These are phyloP conservation scores for Alternaria triticimaculans DNA, from an alignment of 2,329 filamentous ascomycete genomes.

Conservation along the genomic window DNA sequence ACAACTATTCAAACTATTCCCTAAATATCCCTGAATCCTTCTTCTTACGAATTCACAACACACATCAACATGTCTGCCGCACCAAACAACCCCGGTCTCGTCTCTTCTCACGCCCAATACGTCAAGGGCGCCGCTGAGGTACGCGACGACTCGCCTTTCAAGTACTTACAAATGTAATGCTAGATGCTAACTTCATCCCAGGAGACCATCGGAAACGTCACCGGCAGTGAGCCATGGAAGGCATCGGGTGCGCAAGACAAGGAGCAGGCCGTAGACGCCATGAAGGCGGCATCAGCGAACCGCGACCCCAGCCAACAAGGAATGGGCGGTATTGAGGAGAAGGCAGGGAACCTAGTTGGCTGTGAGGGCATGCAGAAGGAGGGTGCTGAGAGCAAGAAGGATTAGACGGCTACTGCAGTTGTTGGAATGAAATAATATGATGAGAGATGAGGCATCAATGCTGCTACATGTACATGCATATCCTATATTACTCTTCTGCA, in stretches of 20 bases:
- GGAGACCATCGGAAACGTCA: conserved; percentile 67
- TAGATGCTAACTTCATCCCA: conserved; percentile 30
- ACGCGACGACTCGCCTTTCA: conserved; percentile 18
- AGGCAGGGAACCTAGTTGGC: conserved; percentile 67
- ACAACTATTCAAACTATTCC: neutral
- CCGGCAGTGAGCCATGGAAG: conserved; percentile 69
- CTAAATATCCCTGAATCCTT: neutral
- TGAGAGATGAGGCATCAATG: neutral
- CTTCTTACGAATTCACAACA: neutral
- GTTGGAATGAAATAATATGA: neutral
- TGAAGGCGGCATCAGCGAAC: conserved; percentile 66
- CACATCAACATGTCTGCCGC: conserved; percentile 32
- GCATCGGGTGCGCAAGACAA: conserved; percentile 70
- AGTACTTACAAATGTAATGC: neutral
- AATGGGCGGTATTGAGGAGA: conserved; percentile 69
- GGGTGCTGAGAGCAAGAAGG: conserved; percentile 39
- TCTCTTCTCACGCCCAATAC: conserved; percentile 70
- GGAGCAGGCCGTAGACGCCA: conserved; percentile 64
- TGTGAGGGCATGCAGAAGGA: conserved; percentile 71
- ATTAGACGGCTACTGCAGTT: neutral
- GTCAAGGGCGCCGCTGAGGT: conserved; percentile 73
- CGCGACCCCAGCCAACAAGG: conserved; percentile 62
- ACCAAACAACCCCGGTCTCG: conserved; percentile 62
- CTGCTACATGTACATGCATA: no score
- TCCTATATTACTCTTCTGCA: neutral